Base-by-base conservation (phyloP, 305 asterid genomes). In the Salvia sclarea region DNA sequence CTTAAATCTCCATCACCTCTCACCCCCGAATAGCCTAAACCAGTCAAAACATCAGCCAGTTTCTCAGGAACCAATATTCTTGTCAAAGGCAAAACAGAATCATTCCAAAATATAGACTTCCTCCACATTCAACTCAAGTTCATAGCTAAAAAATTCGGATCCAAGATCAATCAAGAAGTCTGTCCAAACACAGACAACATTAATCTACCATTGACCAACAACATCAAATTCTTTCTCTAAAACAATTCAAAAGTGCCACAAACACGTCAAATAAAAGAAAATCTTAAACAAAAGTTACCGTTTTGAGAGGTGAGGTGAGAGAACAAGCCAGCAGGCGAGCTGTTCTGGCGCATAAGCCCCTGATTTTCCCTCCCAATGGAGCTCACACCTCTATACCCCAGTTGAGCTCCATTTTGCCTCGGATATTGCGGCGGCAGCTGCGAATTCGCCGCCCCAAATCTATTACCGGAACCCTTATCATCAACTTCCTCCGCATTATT, bases 371-470 rank as follows among this genome's bases (percentile, higher is more conserved):
- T 13, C 73, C 75, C 80, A 62, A 38, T n/a, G 10, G 83, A 78
- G 24, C 71, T 73, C 70, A 66, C 71, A 30, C 49, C 77, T 61
- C 75, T 68, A 62, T 61, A 81, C 4, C 86, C 86, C 71, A 71
- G 24, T 17, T 69, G 81, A 43, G 49, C 71, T 17, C 61, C 72
- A 62, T 20, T 75, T 57, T 76, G 82, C 72, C 87, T 79, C 14
- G 96, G 92, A 75, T 85, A 84, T 61, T 81, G 95, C 60, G 88
- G 96, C 48, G 92, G 94, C 80, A 88, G 71, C 81, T 73, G 91
- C 30, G 89, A 61, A 67, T 79, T 78, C 81, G 78, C 60, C 1
- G 60, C 76, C 10, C 70, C 47, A 52, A 74, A 48, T 54, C 74
- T 68, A 68, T 47, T 61, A 48, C 54, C 55, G 21, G 57, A 54